A percentile compares a stretch with the other conserved stretches of the same genome.
Evolutionary conservation across 2,329 filamentous ascomycete species (phyloP).

Genomic region (Pestalotiopsis sp.): DNA sequence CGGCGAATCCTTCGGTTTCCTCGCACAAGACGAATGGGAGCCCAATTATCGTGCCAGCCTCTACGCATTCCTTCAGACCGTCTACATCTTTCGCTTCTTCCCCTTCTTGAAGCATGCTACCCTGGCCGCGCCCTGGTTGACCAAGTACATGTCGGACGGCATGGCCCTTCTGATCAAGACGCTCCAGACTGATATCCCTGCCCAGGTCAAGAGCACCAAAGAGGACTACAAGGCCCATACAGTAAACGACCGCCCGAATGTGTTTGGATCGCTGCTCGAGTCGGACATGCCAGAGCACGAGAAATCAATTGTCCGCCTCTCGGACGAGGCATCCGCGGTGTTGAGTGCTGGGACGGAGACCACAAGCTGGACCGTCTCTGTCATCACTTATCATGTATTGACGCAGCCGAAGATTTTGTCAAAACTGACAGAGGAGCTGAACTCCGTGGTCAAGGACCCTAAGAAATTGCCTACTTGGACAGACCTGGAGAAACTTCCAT

Average conservation of each 20-base stretch:
- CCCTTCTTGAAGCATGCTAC: slow-evolving; percentile 21
- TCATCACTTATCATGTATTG: slow-evolving; percentile 39
- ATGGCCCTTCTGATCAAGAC: slow-evolving; percentile 21
- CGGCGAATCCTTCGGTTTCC: slow-evolving; percentile 37
- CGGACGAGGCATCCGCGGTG: slow-evolving; percentile 22
- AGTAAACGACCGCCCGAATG: slow-evolving; percentile 18
- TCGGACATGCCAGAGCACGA: slow-evolving; percentile 17
- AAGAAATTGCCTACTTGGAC: slow-evolving; percentile 28
- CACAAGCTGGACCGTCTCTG: slow-evolving; percentile 30
- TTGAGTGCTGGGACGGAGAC: slow-evolving; percentile 35
- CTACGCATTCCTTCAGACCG: slow-evolving; percentile 21
- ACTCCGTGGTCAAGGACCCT: slow-evolving; percentile 26
- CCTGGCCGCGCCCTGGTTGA: slow-evolving; percentile 16
- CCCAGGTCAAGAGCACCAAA: slow-evolving; percentile 15
- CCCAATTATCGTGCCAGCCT: slow-evolving; percentile 34
- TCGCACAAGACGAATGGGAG: slow-evolving; percentile 35
- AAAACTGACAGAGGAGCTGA: slow-evolving; percentile 32
- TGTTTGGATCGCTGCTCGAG: slow-evolving; percentile 24
- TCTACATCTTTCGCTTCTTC: slow-evolving; percentile 28
- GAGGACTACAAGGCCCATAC: slow-evolving; percentile 17
- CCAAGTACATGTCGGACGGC: slow-evolving; percentile 23
- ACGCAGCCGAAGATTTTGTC: slow-evolving; percentile 32
- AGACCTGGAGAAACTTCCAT: slow-evolving; percentile 37
- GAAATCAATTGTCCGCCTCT: slow-evolving; percentile 18
- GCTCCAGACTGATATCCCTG: slow-evolving; percentile 19